phyloP scores from a whole-genome alignment of 768 basidiomycete species.

The Psilocybe subaeruginosa region DNA sequence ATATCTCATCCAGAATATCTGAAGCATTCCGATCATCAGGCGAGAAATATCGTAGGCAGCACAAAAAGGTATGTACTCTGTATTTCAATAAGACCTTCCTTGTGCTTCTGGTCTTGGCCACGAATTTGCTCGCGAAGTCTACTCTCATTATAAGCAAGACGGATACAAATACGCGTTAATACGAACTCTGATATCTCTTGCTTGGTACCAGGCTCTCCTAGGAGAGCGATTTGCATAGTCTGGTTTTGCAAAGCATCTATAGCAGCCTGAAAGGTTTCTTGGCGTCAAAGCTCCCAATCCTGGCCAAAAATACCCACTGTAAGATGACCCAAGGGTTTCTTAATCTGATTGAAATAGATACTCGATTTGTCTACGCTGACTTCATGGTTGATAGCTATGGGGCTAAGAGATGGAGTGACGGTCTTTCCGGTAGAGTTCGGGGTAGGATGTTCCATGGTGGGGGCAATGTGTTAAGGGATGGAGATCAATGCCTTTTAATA shows the following conservation, averaged over 20 bases:
- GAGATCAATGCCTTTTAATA: constrained; percentile 3
- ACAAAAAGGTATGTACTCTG: constrained; percentile 36
- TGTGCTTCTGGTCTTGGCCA: constrained; percentile 45
- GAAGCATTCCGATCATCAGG: neutral
- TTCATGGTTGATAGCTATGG: constrained; percentile 7
- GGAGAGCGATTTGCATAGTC: constrained; percentile 42
- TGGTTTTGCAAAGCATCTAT: constrained; percentile 49
- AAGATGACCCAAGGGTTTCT: constrained; percentile 20
- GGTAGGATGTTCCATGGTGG: constrained; percentile 21
- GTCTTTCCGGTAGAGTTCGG: constrained; percentile 15
- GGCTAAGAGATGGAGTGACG: constrained; percentile 9
- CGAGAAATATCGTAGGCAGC: neutral
- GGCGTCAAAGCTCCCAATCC: neutral
- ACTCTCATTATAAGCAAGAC: neutral
- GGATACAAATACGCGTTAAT: neutral
- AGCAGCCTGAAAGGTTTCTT: constrained; percentile 34
- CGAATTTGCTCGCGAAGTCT: constrained; percentile 49
- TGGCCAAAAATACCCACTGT: constrained; percentile 14
- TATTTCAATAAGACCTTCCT: constrained; percentile 50
- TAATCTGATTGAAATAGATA: constrained; percentile 14
- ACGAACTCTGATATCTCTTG: constrained; percentile 45
- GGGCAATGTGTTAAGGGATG: neutral
- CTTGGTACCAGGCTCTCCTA: constrained; percentile 40
- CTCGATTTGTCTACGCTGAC: constrained; percentile 15
- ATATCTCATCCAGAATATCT: constrained; percentile 52